Conservation (phyloP, 2,329 filamentous ascomycete genomes). For the Fusarium mangiferae region DNA sequence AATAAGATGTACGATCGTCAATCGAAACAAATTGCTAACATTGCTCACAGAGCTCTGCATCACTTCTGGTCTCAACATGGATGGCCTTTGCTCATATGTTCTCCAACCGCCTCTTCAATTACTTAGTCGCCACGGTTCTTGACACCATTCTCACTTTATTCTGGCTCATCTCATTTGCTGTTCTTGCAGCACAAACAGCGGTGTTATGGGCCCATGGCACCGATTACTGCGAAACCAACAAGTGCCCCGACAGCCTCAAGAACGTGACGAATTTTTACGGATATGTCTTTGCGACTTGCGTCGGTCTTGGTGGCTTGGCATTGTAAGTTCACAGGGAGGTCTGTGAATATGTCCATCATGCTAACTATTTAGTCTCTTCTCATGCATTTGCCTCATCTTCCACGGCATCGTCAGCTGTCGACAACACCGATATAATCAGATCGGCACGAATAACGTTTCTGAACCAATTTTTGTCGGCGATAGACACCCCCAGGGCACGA, state of each 20-base stretch:
- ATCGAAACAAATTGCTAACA: not conserved
- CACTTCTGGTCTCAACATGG: conserved; percentile 59
- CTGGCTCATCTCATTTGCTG: conserved; percentile 60
- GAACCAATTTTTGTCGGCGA: not conserved
- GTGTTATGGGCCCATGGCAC: conserved; percentile 31
- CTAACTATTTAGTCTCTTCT: conserved; percentile 51
- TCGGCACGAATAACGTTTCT: conserved; percentile 10
- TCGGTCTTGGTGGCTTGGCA: conserved; percentile 54
- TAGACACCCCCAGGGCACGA: conserved; percentile 4
- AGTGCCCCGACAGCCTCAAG: conserved; percentile 28
- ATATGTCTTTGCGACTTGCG: conserved; percentile 48
- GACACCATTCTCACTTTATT: conserved; percentile 64
- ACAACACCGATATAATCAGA: conserved; percentile 51
- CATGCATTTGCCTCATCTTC: conserved; percentile 53
- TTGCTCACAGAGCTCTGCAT: conserved; percentile 51
- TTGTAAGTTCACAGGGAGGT: conserved; percentile 52
- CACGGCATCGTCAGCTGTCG: conserved; percentile 55
- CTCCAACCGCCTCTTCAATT: conserved; percentile 59
- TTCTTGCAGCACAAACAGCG: conserved; percentile 52
- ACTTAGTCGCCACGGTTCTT: conserved; percentile 62
- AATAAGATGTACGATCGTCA: rapidly evolving
- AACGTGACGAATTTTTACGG: conserved; percentile 37
- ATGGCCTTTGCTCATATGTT: conserved; percentile 56
- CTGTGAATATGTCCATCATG: rapidly evolving
- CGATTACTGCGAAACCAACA: conserved; percentile 40